Conservation (phyloP, 2,329 filamentous ascomycete species). For the Ceratocystis diversiconidia region DNA sequence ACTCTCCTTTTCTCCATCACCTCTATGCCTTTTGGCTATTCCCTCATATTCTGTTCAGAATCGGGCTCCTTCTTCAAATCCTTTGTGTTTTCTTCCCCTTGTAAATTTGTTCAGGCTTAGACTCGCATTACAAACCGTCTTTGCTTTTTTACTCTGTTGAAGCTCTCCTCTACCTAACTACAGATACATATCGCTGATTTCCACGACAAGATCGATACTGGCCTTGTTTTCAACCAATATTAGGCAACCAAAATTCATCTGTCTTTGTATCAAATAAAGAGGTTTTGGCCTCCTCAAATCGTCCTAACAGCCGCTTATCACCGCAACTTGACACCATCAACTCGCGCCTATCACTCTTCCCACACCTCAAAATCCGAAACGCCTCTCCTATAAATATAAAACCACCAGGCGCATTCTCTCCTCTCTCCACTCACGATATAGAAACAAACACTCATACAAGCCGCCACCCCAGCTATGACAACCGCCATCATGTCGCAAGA, state of each 20-base stretch:
- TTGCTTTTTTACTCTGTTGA: background rate
- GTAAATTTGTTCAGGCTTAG: background rate
- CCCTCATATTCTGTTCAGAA: background rate
- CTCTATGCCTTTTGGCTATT: background rate
- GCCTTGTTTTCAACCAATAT: too few relatives aligned
- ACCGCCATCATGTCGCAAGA: conserved; percentile 20
- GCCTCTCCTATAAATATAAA: background rate
- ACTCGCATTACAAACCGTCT: background rate
- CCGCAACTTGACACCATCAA: background rate
- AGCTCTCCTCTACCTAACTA: background rate
- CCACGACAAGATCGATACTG: background rate
- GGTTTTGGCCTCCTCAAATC: background rate
- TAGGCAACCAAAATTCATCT: too few relatives aligned
- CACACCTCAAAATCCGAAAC: background rate
- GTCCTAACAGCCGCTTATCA: background rate
- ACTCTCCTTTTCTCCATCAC: background rate
- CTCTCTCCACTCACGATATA: background rate
- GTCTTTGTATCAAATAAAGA: background rate
- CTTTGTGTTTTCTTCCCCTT: background rate
- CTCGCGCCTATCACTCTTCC: background rate
- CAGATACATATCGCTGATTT: background rate
- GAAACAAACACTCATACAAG: background rate
- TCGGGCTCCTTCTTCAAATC: background rate
- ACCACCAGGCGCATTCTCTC: background rate
- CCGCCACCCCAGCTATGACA: conserved; percentile 11